phyloP scores from a whole-genome alignment of 805 yeast genomes.

The Nematodospora valgi region DNA sequence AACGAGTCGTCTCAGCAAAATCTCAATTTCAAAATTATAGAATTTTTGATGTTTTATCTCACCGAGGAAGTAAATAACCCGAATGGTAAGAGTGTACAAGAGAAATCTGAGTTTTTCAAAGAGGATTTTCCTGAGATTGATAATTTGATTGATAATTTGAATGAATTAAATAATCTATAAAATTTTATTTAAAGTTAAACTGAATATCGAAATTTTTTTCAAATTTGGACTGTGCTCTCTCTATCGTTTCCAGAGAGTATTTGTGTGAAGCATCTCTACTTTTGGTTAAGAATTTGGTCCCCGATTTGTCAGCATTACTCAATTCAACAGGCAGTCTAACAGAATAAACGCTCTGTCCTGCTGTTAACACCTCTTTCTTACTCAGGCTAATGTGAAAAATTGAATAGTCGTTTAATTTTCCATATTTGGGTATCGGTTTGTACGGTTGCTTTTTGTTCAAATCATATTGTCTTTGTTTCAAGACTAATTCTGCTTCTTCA shows the following conservation, averaged over 20 bases:
- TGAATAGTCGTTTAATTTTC: conserved; percentile 9
- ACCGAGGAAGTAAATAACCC: conserved; percentile 48
- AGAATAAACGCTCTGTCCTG: background rate
- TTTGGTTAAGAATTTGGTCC: conserved; percentile 2
- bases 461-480: conserved; percentile 22
- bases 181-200: conserved; percentile 6
- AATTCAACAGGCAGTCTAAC: background rate
- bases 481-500: conserved; percentile 14
- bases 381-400: background rate
- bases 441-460: conserved; percentile 10
- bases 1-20: conserved; percentile 33
- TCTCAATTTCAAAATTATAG: conserved; percentile 61
- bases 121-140: conserved; percentile 39
- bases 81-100: conserved; percentile 15
- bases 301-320: background rate
- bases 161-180: conserved; percentile 25
- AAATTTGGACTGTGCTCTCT: conserved; percentile 7
- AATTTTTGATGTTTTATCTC: conserved; percentile 66
- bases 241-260: conserved; percentile 4
- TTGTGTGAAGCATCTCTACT: background rate
- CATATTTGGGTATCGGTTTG: conserved; percentile 18
- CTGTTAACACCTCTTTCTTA: background rate
- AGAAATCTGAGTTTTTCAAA: conserved; percentile 35
- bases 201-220: conserved; percentile 10
- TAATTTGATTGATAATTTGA: conserved; percentile 32